Evolutionary conservation across 1,284 basidiomycete species (phyloP).

Genomic region (Heliocybe sulcata): DNA sequence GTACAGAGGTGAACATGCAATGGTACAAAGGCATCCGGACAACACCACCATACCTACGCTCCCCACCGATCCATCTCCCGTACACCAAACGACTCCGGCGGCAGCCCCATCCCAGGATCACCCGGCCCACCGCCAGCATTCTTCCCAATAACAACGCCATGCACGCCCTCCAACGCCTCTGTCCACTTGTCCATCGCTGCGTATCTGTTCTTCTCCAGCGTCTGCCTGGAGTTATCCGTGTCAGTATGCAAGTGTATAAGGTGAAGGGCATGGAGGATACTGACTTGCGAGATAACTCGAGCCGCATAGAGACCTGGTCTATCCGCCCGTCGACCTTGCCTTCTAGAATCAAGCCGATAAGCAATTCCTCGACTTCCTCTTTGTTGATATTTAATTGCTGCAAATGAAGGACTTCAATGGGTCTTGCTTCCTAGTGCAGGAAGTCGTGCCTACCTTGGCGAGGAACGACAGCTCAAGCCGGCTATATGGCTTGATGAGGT

Average conservation of each 20-base stretch:
- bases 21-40: neutral
- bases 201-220: slow-evolving; percentile 79
- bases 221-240: slow-evolving; percentile 47
- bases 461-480: slow-evolving; percentile 88
- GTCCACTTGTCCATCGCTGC: slow-evolving; percentile 79
- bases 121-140: slow-evolving; percentile 33
- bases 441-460: slow-evolving; percentile 55
- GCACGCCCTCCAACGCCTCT: slow-evolving; percentile 65
- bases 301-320: slow-evolving; percentile 89
- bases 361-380: slow-evolving; percentile 86
- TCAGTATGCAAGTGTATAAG: slow-evolving; percentile 1
- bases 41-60: neutral
- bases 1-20: neutral
- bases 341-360: slow-evolving; percentile 92
- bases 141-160: slow-evolving; percentile 68
- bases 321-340: slow-evolving; percentile 93
- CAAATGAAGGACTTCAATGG: neutral
- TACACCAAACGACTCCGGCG: slow-evolving; percentile 2
- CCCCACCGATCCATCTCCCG: slow-evolving; percentile 1
- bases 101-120: slow-evolving; percentile 3
- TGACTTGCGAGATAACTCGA: slow-evolving; percentile 86
- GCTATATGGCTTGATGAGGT: slow-evolving; percentile 96
- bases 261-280: slow-evolving; percentile 21
- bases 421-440: neutral
- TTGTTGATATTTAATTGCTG: slow-evolving; percentile 90